Conservation (phyloP, 163 green algal genomes). For the Scenedesmus sp. region DNA sequence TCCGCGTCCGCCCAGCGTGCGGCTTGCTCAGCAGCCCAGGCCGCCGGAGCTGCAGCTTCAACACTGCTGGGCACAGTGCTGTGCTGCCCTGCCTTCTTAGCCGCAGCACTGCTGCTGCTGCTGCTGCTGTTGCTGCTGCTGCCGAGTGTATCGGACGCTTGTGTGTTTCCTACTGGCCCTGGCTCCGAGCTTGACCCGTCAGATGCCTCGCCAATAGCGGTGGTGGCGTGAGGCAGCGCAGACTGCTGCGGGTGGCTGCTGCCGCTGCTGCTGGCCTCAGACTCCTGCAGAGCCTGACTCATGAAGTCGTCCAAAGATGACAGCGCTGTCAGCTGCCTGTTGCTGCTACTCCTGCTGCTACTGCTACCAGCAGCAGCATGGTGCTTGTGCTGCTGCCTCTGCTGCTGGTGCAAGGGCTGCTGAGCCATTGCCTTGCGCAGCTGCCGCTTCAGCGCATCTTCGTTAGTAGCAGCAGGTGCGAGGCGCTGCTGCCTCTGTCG, state of each 20-base stretch:
- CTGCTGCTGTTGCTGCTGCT: constrained; percentile 5
- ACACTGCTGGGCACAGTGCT: neutral
- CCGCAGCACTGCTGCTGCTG: neutral
- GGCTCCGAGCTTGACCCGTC: neutral
- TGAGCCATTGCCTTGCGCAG: neutral
- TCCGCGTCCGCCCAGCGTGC: constrained; percentile 25
- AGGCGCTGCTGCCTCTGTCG: constrained; percentile 32
- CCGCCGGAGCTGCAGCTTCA: constrained; percentile 24
- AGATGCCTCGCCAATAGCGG: neutral
- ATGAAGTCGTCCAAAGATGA: constrained; percentile 41
- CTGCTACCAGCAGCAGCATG: neutral
- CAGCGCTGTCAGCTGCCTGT: neutral
- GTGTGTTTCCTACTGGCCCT: neutral
- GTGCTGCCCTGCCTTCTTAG: neutral
- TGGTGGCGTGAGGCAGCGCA: constrained; percentile 2
- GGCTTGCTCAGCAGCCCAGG: constrained; percentile 43
- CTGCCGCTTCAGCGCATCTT: constrained; percentile 6
- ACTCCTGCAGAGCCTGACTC: neutral
- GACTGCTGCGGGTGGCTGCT: neutral
- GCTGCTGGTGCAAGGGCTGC: neutral
- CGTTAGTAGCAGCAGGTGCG: neutral
- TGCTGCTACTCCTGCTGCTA: neutral
- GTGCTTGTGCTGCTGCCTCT: constrained; percentile 25
- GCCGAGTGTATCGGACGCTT: neutral
- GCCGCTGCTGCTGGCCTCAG: constrained; percentile 4